A percentile compares a stretch with the other conserved stretches of the same genome.
These are phyloP conservation scores for Aphanocladium album DNA, from an alignment of 2,329 filamentous ascomycete species.

Conservation along the genomic window DNA sequence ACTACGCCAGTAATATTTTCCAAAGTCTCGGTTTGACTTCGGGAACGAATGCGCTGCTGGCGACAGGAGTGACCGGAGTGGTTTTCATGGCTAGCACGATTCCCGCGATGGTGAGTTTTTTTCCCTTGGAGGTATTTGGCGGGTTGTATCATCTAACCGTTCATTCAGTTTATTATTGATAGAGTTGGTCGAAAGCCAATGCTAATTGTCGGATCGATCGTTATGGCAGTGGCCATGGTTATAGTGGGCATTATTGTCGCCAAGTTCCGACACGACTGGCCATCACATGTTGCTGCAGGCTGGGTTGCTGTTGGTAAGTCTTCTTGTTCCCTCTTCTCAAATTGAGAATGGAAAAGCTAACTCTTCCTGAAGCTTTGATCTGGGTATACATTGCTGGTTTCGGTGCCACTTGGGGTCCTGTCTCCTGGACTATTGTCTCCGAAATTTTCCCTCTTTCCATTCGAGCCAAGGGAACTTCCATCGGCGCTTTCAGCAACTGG, in stretches of 20 bases:
- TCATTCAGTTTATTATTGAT: constrained; percentile 28
- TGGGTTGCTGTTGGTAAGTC: constrained; percentile 30
- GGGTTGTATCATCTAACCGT: neutral
- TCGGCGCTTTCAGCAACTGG: constrained; percentile 40
- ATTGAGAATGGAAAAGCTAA: neutral
- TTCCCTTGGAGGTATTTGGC: too few relatives aligned
- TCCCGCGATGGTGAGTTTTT: constrained; percentile 24
- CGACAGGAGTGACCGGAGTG: constrained; percentile 67
- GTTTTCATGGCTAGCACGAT: constrained; percentile 51
- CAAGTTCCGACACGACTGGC: constrained; percentile 33
- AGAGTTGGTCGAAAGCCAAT: constrained; percentile 37
- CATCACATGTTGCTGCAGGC: constrained; percentile 28
- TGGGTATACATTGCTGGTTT: constrained; percentile 48
- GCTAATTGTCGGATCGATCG: constrained; percentile 30
- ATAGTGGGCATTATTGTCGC: constrained; percentile 37
- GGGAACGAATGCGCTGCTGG: constrained; percentile 56
- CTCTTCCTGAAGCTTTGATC: constrained; percentile 20
- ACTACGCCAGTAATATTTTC: constrained; percentile 52
- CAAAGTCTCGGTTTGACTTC: constrained; percentile 56
- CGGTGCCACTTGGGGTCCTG: constrained; percentile 40
- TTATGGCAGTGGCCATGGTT: constrained; percentile 35
- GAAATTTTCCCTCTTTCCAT: constrained; percentile 43
- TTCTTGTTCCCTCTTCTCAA: neutral
- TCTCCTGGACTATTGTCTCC: constrained; percentile 43
- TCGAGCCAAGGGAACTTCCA: constrained; percentile 38